A percentile compares a stretch with the other conserved stretches of the same genome.
These are phyloP conservation scores for Dipteronia dyeriana DNA, from an alignment of 345 rosid genomes.

Conservation along the genomic window DNA sequence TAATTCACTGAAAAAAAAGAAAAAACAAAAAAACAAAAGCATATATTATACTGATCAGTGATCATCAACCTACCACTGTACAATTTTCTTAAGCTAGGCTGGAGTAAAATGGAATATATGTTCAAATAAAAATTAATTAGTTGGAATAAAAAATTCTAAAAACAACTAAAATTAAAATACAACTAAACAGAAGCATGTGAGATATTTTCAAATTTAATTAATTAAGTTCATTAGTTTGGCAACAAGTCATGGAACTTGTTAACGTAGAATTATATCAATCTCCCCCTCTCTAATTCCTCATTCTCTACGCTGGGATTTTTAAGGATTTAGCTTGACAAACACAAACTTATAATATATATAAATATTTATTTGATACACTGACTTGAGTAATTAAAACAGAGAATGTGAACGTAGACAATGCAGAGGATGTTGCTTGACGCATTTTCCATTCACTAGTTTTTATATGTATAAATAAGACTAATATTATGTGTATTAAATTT, in stretches of 20 bases:
- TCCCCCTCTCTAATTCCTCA: conserved; percentile 22
- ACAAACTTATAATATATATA: background rate
- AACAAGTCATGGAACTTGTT: conserved; percentile 12
- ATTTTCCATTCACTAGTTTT: conserved; percentile 35
- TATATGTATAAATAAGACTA: too few relatives aligned
- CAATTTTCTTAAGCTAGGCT: background rate
- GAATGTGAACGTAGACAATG: conserved; percentile 36
- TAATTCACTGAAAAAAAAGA: background rate
- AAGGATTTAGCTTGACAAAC: conserved; percentile 18
- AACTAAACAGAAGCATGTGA: conserved; percentile 12
- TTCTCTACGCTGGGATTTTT: conserved; percentile 34
- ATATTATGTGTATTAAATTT: too few relatives aligned
- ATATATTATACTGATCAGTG: background rate
- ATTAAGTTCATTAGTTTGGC: conserved; percentile 9
- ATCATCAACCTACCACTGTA: background rate
- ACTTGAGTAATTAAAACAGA: conserved; percentile 11
- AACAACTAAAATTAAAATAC: background rate
- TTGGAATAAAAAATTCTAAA: conserved; percentile 1
- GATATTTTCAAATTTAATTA: background rate
- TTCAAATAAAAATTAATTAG: background rate
- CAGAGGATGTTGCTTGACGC: conserved; percentile 65
- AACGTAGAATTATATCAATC: conserved; percentile 36
- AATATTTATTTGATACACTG: background rate
- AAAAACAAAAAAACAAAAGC: background rate
- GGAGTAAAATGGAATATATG: conserved; percentile 16